Evolutionary conservation across 495 filamentous ascomycete species (phyloP), one percentile per base, ranked within the genome.

Genomic region (Immersiella caudata): DNA sequence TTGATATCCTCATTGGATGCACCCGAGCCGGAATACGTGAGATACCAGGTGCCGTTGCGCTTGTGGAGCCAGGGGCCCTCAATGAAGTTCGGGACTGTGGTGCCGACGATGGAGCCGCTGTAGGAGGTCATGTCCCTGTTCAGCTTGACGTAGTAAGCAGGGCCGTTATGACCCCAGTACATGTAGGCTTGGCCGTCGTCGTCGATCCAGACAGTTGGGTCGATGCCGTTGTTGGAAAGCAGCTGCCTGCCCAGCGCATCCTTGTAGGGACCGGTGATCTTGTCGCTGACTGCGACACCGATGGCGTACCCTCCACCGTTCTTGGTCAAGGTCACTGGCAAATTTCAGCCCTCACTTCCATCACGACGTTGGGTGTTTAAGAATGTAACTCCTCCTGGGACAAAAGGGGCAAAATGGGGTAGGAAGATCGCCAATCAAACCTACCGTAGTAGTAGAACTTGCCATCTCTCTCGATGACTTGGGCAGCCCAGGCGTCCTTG

Each of bases 391-490:
- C n/a, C n/a, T n/a, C n/a, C n/a, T n/a, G n/a, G n/a, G n/a, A n/a
- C n/a, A n/a, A n/a, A n/a, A n/a, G n/a, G n/a, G n/a, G n/a, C n/a
- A n/a, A n/a, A n/a, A n/a, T n/a, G n/a, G n/a, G n/a, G n/a, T n/a
- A n/a, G n/a, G n/a, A n/a, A n/a, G n/a, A n/a, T n/a, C n/a, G n/a
- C n/a, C n/a, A n/a, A n/a, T n/a, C n/a, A n/a, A n/a, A n/a, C n/a
- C n/a, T n/a, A n/a, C n/a, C n/a, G 67, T 78, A 78, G 26, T 54
- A 73, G 69, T 76, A 78, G 69, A 76, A 76, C 35, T 75, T 73
- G 64, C 73, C 71, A 61, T 76, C 70, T 16, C 74, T 71, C 63
- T 64, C 24, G 33, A 76, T 68, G 22, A 75, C 67, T 50, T 75
- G 70, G 22, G 61, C 73, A 11, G 76, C 69, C 67, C 60, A 67